Evolutionary conservation across 306 rosid species (phyloP), one percentile per base, ranked within the genome.

Genomic region (Alnus rubra): DNA sequence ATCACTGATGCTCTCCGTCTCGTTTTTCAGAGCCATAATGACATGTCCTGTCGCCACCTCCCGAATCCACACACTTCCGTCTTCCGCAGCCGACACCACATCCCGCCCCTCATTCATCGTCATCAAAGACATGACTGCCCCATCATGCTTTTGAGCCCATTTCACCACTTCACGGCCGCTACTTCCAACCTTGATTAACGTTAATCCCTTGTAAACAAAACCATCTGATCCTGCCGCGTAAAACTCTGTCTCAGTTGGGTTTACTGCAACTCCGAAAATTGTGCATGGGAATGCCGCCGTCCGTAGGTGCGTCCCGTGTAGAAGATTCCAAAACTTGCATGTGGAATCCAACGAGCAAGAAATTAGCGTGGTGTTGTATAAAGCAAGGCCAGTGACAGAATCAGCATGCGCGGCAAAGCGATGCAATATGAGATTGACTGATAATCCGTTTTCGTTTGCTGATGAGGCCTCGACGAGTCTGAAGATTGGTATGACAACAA

Each of bases 201-300:
- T 23, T 23, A 23, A 23, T 23, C 84, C 88, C 16, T 78, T 86
- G 71, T 93, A 82, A 54, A 91, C 78, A 13, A 84, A 88, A 19
- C 98, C 98, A 74, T 94, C 90, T 4, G 85, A 83, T 14, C 97
- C 98, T 51, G 85, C 94, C 5, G 86, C 95, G 50, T 85, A 90
- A 60, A 90, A 84, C 12, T 80, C 56, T 1, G 83, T 83, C 33
- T 75, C 88, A n/a, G 65, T 35, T 35, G 82, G 86, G 74, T 82
- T 78, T 16, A 94, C 15, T 1, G 81, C 87, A 37, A 92, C 47
- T 50, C 84, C 89, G 12, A 54, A 76, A 65, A 93, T 80, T 2
- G 85, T 13, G 83, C 93, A 85, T 1, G 93, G 93, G 64, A 88
- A 89, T 49, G 49, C 47, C 75, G 88, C 87, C 0, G 79, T 84